These are phyloP conservation scores for Boletus bicolor DNA, from an alignment of 768 basidiomycete species.

Conservation along the genomic window DNA sequence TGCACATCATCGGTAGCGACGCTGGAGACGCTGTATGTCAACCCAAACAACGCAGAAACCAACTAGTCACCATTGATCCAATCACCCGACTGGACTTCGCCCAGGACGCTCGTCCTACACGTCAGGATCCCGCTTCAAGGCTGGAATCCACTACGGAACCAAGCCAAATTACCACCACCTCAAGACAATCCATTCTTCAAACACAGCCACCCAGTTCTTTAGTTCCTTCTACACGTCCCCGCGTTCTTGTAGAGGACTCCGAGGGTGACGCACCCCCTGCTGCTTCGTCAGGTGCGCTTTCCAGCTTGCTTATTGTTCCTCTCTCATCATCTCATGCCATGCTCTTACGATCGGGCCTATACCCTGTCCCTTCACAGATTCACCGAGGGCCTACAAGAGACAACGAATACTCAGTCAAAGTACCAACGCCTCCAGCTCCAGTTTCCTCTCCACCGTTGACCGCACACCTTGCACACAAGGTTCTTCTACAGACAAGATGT, in stretches of 20 bases:
- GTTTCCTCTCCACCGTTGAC: slow-evolving; percentile 23
- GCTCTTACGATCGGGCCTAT: not conserved
- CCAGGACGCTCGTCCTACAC: slow-evolving; percentile 49
- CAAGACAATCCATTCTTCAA: slow-evolving; percentile 26
- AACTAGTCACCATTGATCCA: slow-evolving; percentile 64
- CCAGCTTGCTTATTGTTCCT: not conserved
- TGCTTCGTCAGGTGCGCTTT: slow-evolving; percentile 23
- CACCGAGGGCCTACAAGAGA: slow-evolving; percentile 63
- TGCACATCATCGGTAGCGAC: slow-evolving; percentile 24
- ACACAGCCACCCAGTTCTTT: slow-evolving; percentile 38
- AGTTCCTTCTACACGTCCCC: slow-evolving; percentile 62
- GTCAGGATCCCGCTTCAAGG: slow-evolving; percentile 43
- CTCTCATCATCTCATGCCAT: not conserved
- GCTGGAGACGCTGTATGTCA: slow-evolving; percentile 26
- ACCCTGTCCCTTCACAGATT: slow-evolving; percentile 35
- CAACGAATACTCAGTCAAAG: slow-evolving; percentile 53
- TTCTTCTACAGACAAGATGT: slow-evolving; percentile 44
- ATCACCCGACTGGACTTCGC: slow-evolving; percentile 51
- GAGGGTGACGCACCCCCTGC: slow-evolving; percentile 31
- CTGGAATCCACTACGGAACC: slow-evolving; percentile 43
- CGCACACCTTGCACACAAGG: slow-evolving; percentile 24
- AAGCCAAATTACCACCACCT: slow-evolving; percentile 26
- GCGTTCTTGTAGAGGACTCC: slow-evolving; percentile 59
- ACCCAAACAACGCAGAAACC: slow-evolving; percentile 17
- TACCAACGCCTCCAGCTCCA: slow-evolving; percentile 34